phyloP scores from a whole-genome alignment of 164 flowering plant species.

The Brasenia schreberi region DNA sequence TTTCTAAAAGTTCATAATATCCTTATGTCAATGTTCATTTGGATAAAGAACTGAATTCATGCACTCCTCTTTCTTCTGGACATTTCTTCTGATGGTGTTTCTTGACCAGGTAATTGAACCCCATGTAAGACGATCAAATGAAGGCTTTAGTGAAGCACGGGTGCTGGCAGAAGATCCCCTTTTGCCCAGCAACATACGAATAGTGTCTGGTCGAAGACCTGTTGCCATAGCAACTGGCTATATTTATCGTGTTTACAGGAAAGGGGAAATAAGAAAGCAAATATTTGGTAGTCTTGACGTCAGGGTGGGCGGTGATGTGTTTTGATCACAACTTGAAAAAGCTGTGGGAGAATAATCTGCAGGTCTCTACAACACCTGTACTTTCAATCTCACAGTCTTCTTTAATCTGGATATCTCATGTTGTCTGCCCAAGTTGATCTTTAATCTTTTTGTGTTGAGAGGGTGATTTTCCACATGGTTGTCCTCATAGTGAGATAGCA shows the following conservation, averaged over 20 bases:
- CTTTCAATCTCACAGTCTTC: too few species aligned
- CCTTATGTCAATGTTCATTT: too few species aligned
- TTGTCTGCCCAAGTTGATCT: not conserved
- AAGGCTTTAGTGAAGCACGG: constrained; percentile 84
- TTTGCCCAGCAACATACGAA: constrained; percentile 74
- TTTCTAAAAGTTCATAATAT: too few species aligned
- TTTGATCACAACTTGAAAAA: constrained; percentile 92
- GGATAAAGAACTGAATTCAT: too few species aligned
- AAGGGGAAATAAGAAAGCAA: constrained; percentile 60
- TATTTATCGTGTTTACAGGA: constrained; percentile 48
- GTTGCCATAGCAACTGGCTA: constrained; percentile 97
- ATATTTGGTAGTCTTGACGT: constrained; percentile 86
- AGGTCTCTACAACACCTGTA: constrained; percentile 27
- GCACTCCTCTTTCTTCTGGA: too few species aligned
- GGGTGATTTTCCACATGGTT: constrained; percentile 77
- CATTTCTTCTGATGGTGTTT: not conserved
- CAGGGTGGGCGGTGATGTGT: constrained; percentile 96
- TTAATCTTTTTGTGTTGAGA: constrained; percentile 14
- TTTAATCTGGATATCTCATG: too few species aligned
- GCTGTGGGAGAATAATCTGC: constrained; percentile 81
- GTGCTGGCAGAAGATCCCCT: constrained; percentile 58
- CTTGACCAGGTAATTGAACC: constrained; percentile 69
- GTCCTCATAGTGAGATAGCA: constrained; percentile 48
- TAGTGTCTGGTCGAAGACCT: constrained; percentile 82
- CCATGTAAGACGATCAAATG: constrained; percentile 61